Evolutionary conservation across 768 basidiomycete genomes (phyloP).

Genomic region (Tylopilus intermedius): DNA sequence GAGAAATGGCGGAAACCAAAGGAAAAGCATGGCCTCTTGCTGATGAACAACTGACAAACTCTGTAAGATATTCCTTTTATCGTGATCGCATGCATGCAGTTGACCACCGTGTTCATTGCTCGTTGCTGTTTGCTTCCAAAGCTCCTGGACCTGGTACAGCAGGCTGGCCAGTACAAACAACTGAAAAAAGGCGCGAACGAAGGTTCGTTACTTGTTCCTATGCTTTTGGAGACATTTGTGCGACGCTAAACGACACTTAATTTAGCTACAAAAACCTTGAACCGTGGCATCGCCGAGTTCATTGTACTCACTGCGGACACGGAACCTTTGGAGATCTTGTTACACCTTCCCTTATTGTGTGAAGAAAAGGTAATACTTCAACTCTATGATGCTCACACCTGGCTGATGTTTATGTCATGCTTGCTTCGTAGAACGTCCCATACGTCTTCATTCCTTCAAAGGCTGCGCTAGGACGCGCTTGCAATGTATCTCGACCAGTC

Average conservation of each 20-base stretch:
- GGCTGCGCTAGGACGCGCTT: constrained; percentile 92
- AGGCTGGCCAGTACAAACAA: constrained; percentile 96
- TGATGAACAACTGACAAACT: constrained; percentile 82
- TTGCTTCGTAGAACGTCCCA: constrained; percentile 69
- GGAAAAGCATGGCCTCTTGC: constrained; percentile 89
- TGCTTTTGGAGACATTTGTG: not conserved
- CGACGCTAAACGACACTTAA: constrained; percentile 10
- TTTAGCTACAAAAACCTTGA: constrained; percentile 93
- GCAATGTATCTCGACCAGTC: constrained; percentile 91
- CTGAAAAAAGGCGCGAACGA: constrained; percentile 99
- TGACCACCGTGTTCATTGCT: not conserved
- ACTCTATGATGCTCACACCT: not conserved
- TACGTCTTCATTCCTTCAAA: constrained; percentile 95
- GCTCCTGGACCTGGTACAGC: constrained; percentile 95
- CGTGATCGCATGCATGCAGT: not conserved
- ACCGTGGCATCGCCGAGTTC: constrained; percentile 96
- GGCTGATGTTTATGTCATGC: not conserved
- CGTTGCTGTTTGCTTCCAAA: constrained; percentile 27
- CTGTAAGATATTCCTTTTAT: constrained; percentile 44
- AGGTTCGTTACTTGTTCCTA: constrained; percentile 45
- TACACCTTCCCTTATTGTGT: constrained; percentile 94
- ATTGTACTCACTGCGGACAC: constrained; percentile 96
- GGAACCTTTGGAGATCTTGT: constrained; percentile 94
- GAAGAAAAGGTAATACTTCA: constrained; percentile 79
- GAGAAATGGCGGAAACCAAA: constrained; percentile 58